Base-by-base conservation (phyloP, 2,329 filamentous ascomycete genomes). In the Harringtonia aguacate region DNA sequence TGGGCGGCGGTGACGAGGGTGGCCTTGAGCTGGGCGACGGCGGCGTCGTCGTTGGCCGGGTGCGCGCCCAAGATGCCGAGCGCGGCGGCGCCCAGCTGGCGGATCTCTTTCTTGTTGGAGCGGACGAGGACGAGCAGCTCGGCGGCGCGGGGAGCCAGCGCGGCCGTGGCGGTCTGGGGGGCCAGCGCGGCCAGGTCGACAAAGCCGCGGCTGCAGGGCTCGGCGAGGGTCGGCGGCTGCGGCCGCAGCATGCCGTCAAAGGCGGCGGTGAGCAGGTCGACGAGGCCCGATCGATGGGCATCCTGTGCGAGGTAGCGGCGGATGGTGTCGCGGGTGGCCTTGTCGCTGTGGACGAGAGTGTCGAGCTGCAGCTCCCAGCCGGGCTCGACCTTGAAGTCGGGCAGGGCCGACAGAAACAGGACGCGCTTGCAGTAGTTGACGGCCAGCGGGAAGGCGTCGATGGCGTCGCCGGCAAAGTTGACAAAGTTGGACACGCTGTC, bases 331-430 rank as follows among this genome's bases (percentile, higher is more conserved):
- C 86, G 73, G 12, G 78, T 77, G 37, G 71, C 65, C 46, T 82
- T 71, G 55, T 90, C 84, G 6, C 81, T 84, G 34, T 79, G 73
- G 27, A 92, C 69, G 8, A 83, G 70, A 2, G 79, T 76, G 52
- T 89, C 84, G 3, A 97, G 68, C 52, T 84, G 82, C 37, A 81
- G 72, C 57, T 88, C 84, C 92, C 92, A 97, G 49, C 90, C 85
- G 37, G 83, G 79, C 52, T 90, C 83, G 21, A 87, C 60, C 10
- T 74, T 71, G 45, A 72, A 67, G 39, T 72, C 49, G 33, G 61
- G 56, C 3, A 76, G 58, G 1, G 71, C 72, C 1, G 66, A 55
- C 3, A 78, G 61, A 36, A 76, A 65, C 44, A 79, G 55, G 3
- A 76, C 70, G 20, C 69, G 63, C 48, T 67, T 70, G 54, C 79